These are phyloP conservation scores for Cicer chorassanicum DNA, from an alignment of 306 rosid species.

Conservation along the genomic window DNA sequence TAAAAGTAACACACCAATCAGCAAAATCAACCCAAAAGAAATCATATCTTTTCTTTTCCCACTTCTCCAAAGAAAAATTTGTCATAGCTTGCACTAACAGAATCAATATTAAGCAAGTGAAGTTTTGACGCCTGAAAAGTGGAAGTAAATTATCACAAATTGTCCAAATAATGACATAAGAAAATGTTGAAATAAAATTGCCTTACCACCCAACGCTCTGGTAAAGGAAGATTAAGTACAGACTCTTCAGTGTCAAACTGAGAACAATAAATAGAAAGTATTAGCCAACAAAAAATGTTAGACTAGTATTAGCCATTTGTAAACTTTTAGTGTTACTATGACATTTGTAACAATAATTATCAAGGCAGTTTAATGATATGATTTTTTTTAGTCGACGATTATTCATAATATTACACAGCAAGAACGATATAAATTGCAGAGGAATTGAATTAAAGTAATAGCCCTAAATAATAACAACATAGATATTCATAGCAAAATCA, in stretches of 20 bases:
- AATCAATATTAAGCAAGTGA: conserved; percentile 72
- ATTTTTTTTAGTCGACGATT: no score
- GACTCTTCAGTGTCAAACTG: conserved; percentile 77
- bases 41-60: conserved; percentile 81
- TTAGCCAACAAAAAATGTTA: conserved; percentile 23
- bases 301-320: neutral
- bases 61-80: conserved; percentile 92
- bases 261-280: conserved; percentile 27
- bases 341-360: no score
- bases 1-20: conserved; percentile 70
- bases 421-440: no score
- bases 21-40: conserved; percentile 99
- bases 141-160: conserved; percentile 36
- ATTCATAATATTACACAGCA: no score
- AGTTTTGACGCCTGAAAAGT: conserved; percentile 83
- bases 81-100: conserved; percentile 78
- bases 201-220: conserved; percentile 98
- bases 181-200: conserved; percentile 21
- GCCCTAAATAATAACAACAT: no score
- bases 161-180: conserved; percentile 29
- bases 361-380: no score
- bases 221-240: conserved; percentile 69
- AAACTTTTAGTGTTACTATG: no score
- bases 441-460: no score
- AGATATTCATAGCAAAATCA: no score